Evolutionary conservation across 345 rosid genomes (phyloP).

Genomic region (Barbarea vulgaris): DNA sequence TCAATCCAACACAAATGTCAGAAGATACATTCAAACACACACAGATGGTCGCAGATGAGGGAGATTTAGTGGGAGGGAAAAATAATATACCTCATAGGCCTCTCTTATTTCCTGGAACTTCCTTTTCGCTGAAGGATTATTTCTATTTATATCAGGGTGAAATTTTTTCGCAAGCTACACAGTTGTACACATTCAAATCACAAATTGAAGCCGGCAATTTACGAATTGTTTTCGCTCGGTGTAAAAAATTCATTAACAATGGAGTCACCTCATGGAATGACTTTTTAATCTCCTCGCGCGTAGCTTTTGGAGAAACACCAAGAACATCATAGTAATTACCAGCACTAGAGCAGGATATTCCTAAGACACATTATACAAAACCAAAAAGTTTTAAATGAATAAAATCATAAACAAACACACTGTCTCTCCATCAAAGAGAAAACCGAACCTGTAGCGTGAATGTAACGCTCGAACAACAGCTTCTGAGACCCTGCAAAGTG

Average conservation of each 20-base stretch:
- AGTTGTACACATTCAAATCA: slow-evolving; percentile 20
- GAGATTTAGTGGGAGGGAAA: neutral
- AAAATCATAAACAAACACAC: neutral
- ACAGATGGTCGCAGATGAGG: neutral
- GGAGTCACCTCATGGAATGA: slow-evolving; percentile 69
- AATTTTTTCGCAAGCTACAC: slow-evolving; percentile 91
- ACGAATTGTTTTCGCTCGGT: neutral
- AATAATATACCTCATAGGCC: slow-evolving; percentile 85
- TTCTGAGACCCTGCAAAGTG: slow-evolving; percentile 41
- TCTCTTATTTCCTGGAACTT: slow-evolving; percentile 87
- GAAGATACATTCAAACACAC: neutral
- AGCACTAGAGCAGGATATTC: slow-evolving; percentile 47
- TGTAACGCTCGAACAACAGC: slow-evolving; percentile 44
- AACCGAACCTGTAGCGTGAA: slow-evolving; percentile 67
- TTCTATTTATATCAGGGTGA: slow-evolving; percentile 92
- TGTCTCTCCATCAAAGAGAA: neutral
- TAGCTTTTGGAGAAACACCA: slow-evolving; percentile 71
- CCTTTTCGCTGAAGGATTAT: slow-evolving; percentile 80
- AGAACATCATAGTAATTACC: slow-evolving; percentile 71
- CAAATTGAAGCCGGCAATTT: neutral
- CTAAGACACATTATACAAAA: slow-evolving; percentile 38
- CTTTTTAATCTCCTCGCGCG: slow-evolving; percentile 78
- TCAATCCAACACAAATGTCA: slow-evolving; percentile 2
- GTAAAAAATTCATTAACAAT: neutral
- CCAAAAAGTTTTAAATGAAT: neutral